Conservation (phyloP, 1,284 basidiomycete species). For the Trametes polyzona region DNA sequence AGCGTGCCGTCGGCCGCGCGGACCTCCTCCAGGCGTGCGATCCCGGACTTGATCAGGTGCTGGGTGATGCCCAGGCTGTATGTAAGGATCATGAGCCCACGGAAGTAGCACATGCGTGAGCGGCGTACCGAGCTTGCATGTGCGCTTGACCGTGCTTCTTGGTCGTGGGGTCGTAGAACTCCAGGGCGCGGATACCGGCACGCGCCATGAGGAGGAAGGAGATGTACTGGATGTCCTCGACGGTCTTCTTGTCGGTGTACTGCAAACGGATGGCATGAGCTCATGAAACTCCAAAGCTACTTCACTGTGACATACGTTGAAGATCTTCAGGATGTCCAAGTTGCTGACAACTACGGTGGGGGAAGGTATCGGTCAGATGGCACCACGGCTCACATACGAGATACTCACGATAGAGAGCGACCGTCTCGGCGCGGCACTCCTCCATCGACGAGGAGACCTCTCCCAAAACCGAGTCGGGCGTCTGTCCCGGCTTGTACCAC, state of each 20-base stretch:
- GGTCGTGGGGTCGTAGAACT: conserved; percentile 81
- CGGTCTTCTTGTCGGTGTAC: conserved; percentile 69
- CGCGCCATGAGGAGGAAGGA: conserved; percentile 86
- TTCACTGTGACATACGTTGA: conserved; percentile 53
- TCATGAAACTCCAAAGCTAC: not conserved
- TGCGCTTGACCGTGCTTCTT: conserved; percentile 91
- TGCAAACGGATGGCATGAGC: conserved; percentile 32
- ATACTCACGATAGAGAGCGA: conserved; percentile 72
- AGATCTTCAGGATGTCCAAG: conserved; percentile 73
- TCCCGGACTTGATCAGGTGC: conserved; percentile 71
- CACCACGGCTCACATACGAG: not conserved
- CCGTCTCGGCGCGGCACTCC: conserved; percentile 85
- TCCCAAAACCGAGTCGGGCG: conserved; percentile 76
- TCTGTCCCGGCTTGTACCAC: conserved; percentile 87
- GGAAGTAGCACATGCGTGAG: not conserved
- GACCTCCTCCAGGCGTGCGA: conserved; percentile 72
- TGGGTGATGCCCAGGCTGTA: conserved; percentile 78
- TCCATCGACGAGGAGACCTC: conserved; percentile 88
- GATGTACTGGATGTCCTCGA: conserved; percentile 79
- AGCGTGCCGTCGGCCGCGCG: conserved; percentile 58
- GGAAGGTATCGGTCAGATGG: not conserved
- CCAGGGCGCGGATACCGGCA: conserved; percentile 78
- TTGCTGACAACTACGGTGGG: conserved; percentile 65
- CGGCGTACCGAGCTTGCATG: conserved; percentile 79
- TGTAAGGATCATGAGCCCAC: not conserved